phyloP scores from a whole-genome alignment of 2,329 filamentous ascomycete species.

The Colletotrichum sp. region DNA sequence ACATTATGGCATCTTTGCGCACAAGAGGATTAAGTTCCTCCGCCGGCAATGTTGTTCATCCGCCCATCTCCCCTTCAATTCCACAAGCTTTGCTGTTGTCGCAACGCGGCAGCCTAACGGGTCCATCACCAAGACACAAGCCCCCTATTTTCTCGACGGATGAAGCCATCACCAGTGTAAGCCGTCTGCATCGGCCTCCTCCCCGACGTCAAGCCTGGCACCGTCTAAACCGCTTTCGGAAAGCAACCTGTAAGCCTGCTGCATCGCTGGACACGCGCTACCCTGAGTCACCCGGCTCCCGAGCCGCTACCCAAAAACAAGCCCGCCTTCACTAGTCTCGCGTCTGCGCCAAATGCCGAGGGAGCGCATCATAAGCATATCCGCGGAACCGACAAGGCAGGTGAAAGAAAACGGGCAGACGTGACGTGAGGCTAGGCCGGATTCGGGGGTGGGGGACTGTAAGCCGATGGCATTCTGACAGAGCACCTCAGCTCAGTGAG shows the following conservation, averaged over 20 bases:
- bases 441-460: neutral
- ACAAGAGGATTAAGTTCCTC: neutral
- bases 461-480: neutral
- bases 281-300: neutral
- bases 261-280: neutral
- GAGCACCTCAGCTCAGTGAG: neutral
- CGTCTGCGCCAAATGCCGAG: neutral
- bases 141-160: neutral
- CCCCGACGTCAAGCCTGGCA: neutral
- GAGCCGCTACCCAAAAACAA: neutral
- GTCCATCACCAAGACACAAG: neutral
- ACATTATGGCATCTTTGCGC: neutral
- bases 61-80: neutral
- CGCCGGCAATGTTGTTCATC: neutral
- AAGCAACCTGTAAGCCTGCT: neutral
- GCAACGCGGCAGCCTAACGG: neutral
- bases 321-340: neutral
- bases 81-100: too few species aligned
- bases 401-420: neutral
- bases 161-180: constrained; percentile 12
- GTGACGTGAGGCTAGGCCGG: neutral
- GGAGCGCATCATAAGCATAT: neutral
- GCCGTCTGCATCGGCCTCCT: neutral
- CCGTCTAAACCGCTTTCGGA: neutral
- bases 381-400: neutral